Evolutionary conservation across 106 monocot species (phyloP), one percentile per base, ranked within the genome.

Genomic region (Platanthera zijinensis): DNA sequence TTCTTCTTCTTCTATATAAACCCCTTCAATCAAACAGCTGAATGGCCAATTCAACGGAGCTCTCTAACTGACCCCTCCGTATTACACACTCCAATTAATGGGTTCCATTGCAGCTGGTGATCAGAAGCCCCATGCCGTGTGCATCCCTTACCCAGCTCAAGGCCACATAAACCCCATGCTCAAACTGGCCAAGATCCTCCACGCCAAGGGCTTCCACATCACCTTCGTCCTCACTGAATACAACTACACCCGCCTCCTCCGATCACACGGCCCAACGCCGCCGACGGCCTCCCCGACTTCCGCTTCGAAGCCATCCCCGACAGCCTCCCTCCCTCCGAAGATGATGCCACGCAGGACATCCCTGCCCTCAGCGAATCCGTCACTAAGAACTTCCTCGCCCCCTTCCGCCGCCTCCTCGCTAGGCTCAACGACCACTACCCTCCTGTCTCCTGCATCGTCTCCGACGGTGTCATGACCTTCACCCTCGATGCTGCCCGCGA

Each of bases 181-280:
- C 8, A 67, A 72, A 19, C 62, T 85, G 1, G 85, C 71, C 78
- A 85, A 85, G 76, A 74, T 85, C 61, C 78, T 85, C 50, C 78
- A 85, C 69, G 15, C 30, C 78, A 28, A 51, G 10, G 85, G 85
- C 73, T 83, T 89, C 80, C 70, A 81, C 75, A 79, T 89, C 61
- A 89, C 89, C 81, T 89, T 84, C 76, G 89, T 89, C 81, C 83
- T 79, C 77, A 85, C 85, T 52, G 85, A 85, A 50, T 84, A 74
- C 80, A 86, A 85, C 72, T 83, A 89, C 81, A 62, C 47, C 50
- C 88, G 85, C 45, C 83, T 89, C 8, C 6, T 74, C 2, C 73
- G 63, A 9, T 74, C 80, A 2, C 49, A 50, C 4, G 64, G 64
- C 45, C 45, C 1, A 12, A 13, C 11, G 66, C 30, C 53, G 50